These are phyloP conservation scores for Candida broadrunensis DNA, from an alignment of 805 yeast genomes.

Conservation along the genomic window DNA sequence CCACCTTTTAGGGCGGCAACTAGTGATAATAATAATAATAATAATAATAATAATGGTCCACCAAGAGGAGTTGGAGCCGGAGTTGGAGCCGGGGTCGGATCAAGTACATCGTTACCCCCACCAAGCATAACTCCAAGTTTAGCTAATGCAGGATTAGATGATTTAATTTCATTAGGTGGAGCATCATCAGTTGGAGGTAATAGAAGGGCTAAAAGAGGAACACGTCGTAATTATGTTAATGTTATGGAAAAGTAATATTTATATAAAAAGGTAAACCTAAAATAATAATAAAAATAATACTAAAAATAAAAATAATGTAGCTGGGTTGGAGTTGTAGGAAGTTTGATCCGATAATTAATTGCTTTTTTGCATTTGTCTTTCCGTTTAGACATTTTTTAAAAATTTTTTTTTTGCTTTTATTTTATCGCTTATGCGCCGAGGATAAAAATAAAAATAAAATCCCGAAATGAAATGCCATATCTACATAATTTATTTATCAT, in stretches of 20 bases:
- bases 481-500: too few relatives aligned
- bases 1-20: too few relatives aligned
- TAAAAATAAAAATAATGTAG: too few relatives aligned
- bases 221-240: slow-evolving; percentile 33
- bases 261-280: neutral
- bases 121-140: slow-evolving; percentile 17
- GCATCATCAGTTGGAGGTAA: slow-evolving; percentile 14
- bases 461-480: too few relatives aligned
- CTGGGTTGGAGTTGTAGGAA: too few relatives aligned
- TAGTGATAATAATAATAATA: too few relatives aligned
- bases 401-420: too few relatives aligned
- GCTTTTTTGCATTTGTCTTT: too few relatives aligned
- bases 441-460: too few relatives aligned
- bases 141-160: slow-evolving; percentile 42
- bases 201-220: slow-evolving; percentile 25
- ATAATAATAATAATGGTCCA: slow-evolving; percentile 1
- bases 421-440: too few relatives aligned
- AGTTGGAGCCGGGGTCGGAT: slow-evolving; percentile 4
- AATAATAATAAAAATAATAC: neutral
- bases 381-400: too few relatives aligned
- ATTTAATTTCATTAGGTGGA: slow-evolving; percentile 31
- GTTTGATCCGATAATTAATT: too few relatives aligned
- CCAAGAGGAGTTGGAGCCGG: slow-evolving; percentile 6
- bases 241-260: slow-evolving; percentile 20
- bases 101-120: slow-evolving; percentile 9